Conservation (phyloP, 495 filamentous ascomycete species). For the Xylaria flabelliformis region DNA sequence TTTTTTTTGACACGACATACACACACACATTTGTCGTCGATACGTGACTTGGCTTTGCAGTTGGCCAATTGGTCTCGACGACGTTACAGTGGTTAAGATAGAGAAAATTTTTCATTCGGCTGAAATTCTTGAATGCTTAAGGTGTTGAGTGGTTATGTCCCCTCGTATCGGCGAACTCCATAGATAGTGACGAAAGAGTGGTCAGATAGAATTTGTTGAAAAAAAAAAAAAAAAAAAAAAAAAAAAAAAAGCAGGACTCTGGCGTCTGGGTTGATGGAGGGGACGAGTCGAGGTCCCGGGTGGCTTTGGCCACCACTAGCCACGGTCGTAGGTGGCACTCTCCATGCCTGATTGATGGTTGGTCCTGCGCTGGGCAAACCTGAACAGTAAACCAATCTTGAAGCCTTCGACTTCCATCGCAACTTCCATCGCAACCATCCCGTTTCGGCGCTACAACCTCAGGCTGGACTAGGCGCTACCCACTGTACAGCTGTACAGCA, state of each 20-base stretch:
- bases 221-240: not conserved
- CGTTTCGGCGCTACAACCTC: not conserved
- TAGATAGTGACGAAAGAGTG: slow-evolving; percentile 8
- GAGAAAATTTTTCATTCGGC: slow-evolving; percentile 25
- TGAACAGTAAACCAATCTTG: not conserved
- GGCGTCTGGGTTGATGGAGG: not conserved
- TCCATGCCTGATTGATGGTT: not conserved
- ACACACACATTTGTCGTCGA: slow-evolving; percentile 20
- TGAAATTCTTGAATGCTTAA: not conserved
- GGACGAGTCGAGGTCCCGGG: not conserved
- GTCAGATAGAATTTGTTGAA: not conserved
- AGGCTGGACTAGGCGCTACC: not conserved
- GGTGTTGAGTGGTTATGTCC: slow-evolving; percentile 3
- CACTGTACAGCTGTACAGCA: slow-evolving; percentile 6
- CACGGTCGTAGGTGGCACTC: slow-evolving; percentile 19
- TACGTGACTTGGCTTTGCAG: slow-evolving; percentile 26
- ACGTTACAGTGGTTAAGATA: slow-evolving; percentile 11
- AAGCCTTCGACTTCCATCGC: not conserved
- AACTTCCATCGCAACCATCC: not conserved
- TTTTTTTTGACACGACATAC: slow-evolving; percentile 22
- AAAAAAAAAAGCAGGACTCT: not conserved
- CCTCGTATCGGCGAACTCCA: slow-evolving; percentile 19
- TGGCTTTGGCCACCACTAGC: slow-evolving; percentile 26
- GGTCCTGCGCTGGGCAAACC: not conserved
- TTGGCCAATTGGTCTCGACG: slow-evolving; percentile 26